Base-by-base conservation (phyloP, 176 grass and related monocot genomes). In the Eleusine coracana region DNA sequence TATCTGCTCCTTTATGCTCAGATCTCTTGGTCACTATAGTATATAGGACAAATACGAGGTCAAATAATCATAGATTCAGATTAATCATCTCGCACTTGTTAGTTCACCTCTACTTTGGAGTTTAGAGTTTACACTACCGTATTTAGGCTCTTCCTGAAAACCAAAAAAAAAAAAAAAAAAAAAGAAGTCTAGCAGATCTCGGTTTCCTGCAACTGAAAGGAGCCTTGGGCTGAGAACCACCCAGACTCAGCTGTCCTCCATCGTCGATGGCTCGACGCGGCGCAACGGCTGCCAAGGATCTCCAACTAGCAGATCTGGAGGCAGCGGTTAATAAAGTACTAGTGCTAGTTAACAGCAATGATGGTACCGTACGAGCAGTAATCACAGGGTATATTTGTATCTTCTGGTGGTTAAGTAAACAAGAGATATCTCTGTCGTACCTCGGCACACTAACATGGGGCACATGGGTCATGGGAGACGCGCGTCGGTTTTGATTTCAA, bases 371-470 rank as follows among this genome's bases (percentile, higher is more conserved):
- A 59, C 55, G 25, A 20, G 7, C 27, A 49, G 27, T 29, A 49
- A 21, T 28, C 6, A 6, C 4, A 17, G 42, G 54, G 10, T 61
- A 66, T 66, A 66, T 36, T 48, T 73, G 27, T 73, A 34, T 18
- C n/a, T 21, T 51, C 21, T 50, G 21, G 59, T 50, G 21, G 59
- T 74, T 14, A 54, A 49, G 80, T 15, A 25, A 31, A 17, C n/a
- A 31, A 34, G 54, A 49, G 42, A 60, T 46, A 60, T 63, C 11
- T 46, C 2, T 82, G 54, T 72, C 54, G 40, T 5, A 29, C 34
- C 58, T 74, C 44, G 58, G 72, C 84, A 44, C 3, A 21, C 29
- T 38, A 48, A 70, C 73, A 77, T 77, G 64, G 25, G 56, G 21
- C 31, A 21, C 28, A 52, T 38, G 49, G 49, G 29, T 6, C 5